Percentiles rank a stretch among this genome's conserved stretches.
These are phyloP conservation scores for Aspergillus indologenus DNA, from an alignment of 495 filamentous ascomycete genomes.

Conservation along the genomic window DNA sequence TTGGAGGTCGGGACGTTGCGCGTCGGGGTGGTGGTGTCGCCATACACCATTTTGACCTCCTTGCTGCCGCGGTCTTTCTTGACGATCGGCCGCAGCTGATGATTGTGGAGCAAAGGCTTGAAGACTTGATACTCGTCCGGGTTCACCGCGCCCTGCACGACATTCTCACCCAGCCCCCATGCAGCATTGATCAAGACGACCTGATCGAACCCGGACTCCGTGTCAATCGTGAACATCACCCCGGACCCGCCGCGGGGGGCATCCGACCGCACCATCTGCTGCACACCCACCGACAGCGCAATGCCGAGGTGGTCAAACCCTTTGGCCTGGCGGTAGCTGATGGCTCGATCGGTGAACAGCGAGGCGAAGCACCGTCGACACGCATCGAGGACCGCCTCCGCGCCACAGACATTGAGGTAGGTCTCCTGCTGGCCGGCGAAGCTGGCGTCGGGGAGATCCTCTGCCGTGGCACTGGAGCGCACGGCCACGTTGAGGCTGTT, in stretches of 20 bases:
- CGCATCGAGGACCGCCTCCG: slow-evolving; percentile 23
- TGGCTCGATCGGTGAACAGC: slow-evolving; percentile 35
- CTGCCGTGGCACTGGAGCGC: slow-evolving; percentile 36
- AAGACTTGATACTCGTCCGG: slow-evolving; percentile 40
- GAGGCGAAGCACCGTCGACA: slow-evolving; percentile 34
- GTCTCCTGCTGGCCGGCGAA: slow-evolving; percentile 38
- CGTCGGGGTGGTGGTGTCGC: slow-evolving; percentile 17
- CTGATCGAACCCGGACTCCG: slow-evolving; percentile 35
- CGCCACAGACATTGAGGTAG: slow-evolving; percentile 26
- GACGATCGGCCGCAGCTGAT: slow-evolving; percentile 11
- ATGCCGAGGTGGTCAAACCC: slow-evolving; percentile 33
- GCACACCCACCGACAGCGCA: slow-evolving; percentile 34
- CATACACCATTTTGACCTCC: slow-evolving; percentile 20
- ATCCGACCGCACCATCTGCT: slow-evolving; percentile 38
- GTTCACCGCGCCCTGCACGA: slow-evolving; percentile 36
- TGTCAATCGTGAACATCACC: slow-evolving; percentile 40
- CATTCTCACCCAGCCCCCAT: slow-evolving; percentile 38
- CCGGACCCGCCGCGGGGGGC: slow-evolving; percentile 29
- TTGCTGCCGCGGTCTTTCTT: slow-evolving; percentile 19
- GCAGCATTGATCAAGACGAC: slow-evolving; percentile 36
- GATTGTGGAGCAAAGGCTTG: slow-evolving; percentile 21
- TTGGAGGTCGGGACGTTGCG: slow-evolving; percentile 37
- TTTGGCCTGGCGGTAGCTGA: slow-evolving; percentile 33
- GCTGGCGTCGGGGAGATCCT: slow-evolving; percentile 37
- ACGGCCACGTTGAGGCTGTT: slow-evolving; percentile 34